Base-by-base conservation (phyloP, 352 stramenopile species). In the Pythium aquatile region DNA sequence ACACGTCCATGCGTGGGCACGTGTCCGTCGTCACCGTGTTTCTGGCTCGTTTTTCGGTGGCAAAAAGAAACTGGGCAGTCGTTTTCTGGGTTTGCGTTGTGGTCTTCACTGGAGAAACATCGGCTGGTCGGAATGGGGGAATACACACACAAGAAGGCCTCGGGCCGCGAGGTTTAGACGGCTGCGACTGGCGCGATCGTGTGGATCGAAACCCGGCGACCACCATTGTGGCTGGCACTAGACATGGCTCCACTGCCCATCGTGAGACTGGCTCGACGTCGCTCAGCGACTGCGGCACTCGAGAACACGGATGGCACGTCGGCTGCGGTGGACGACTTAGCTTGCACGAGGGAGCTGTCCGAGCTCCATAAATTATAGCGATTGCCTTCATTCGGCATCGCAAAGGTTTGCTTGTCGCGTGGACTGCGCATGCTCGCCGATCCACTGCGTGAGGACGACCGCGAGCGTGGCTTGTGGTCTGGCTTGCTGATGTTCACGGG, bases 311-410 rank as follows among this genome's bases (percentile, higher is more conserved):
- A n/a, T 14, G 55, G 47, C 46, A 69, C 7, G 26, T 47, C 40
- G 8, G 37, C 46, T 20, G 55, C 35, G 26, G 56, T 54, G 2
- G 44, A 47, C 40, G 17, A 24, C 6, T 51, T 51, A 20, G 44
- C 17, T 51, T 51, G 44, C n/a, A 28, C 17, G 11, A 52, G 40
- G 20, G 30, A 17, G 6, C 40, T 46, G 24, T 20, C 44, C 7
- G 46, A 29, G 44, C 51, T 52, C 62, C 62, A 69, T 53, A 69
- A 58, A 40, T 69, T 69, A 58, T 46, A 63, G 62, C 55, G 55
- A 48, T 30, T 70, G 63, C 56, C 56, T 70, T 70, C 63, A n/a
- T 17, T 65, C 51, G 52, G 63, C 57, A 61, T 35, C 48, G 62
- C 44, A 29, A 51, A 49, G 39, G 39, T 33, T 10, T 40, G 24